These are phyloP conservation scores for Paramecium sexaurelia DNA, from an alignment of 73 alveolate species.

Conservation along the genomic window DNA sequence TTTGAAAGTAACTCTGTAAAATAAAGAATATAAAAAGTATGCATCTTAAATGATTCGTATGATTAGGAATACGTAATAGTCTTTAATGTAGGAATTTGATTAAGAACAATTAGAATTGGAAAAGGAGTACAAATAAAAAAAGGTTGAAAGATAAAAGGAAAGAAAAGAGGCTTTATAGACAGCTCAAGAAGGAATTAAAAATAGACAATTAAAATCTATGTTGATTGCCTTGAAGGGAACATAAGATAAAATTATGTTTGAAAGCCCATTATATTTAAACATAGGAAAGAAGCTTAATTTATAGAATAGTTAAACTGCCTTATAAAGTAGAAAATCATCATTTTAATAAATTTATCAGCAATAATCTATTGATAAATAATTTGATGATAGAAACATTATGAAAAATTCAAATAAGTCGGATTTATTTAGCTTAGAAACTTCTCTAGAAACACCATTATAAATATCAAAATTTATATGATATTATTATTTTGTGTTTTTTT, in stretches of 20 bases:
- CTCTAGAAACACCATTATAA: background rate
- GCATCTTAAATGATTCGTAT: background rate
- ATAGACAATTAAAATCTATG: background rate
- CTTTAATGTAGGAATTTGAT: background rate
- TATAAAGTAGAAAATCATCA: background rate
- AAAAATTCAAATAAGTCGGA: background rate
- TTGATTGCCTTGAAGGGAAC: background rate
- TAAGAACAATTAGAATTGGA: background rate
- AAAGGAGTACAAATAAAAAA: background rate
- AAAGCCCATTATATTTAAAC: background rate
- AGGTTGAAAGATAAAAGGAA: background rate
- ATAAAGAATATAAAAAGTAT: conserved; percentile 20
- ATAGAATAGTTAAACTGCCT: background rate
- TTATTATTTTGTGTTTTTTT: background rate
- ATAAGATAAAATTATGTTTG: background rate
- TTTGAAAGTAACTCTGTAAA: background rate
- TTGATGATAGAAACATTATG: background rate
- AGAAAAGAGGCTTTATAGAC: background rate
- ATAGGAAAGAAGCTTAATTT: background rate
- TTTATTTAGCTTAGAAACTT: background rate
- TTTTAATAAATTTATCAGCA: background rate
- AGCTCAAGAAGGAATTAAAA: background rate
- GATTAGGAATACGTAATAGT: background rate
- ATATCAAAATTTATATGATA: background rate
- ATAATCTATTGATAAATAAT: background rate